phyloP scores from a whole-genome alignment of 805 yeast species.

The Lipomyces kockii region DNA sequence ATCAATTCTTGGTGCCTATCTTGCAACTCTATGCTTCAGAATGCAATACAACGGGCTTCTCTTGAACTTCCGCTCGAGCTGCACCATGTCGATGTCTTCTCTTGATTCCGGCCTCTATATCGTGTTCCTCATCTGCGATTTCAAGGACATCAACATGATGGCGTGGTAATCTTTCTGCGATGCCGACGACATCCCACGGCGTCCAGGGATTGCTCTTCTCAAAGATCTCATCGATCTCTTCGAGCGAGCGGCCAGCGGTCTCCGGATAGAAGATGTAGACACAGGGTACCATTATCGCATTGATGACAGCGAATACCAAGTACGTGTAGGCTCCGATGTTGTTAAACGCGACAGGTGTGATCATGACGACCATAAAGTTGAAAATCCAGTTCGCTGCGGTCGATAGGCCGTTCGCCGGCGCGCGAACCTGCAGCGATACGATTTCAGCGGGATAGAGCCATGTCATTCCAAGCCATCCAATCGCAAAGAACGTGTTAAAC shows the following conservation, averaged over 20 bases:
- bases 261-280: conserved; percentile 61
- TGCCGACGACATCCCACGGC: conserved; percentile 19
- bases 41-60: too few species aligned
- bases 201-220: conserved; percentile 1
- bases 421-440: conserved; percentile 57
- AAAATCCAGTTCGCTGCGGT: conserved; percentile 64
- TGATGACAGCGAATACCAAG: conserved; percentile 61
- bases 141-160: conserved; percentile 3
- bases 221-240: conserved; percentile 54
- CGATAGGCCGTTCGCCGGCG: conserved; percentile 57
- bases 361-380: conserved; percentile 62
- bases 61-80: too few species aligned
- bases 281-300: conserved; percentile 54
- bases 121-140: too few species aligned
- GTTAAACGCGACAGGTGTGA: conserved; percentile 57
- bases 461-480: conserved; percentile 38
- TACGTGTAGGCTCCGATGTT: conserved; percentile 60
- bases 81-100: too few species aligned
- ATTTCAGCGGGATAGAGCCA: conserved; percentile 46
- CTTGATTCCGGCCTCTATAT: too few species aligned
- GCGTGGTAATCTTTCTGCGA: conserved; percentile 15
- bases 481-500: conserved; percentile 40
- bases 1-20: too few species aligned
- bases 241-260: conserved; percentile 63
- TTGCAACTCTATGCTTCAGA: too few species aligned